These are phyloP conservation scores for Coleophoma eucalyptorum DNA, from an alignment of 2,329 filamentous ascomycete genomes.

Conservation along the genomic window DNA sequence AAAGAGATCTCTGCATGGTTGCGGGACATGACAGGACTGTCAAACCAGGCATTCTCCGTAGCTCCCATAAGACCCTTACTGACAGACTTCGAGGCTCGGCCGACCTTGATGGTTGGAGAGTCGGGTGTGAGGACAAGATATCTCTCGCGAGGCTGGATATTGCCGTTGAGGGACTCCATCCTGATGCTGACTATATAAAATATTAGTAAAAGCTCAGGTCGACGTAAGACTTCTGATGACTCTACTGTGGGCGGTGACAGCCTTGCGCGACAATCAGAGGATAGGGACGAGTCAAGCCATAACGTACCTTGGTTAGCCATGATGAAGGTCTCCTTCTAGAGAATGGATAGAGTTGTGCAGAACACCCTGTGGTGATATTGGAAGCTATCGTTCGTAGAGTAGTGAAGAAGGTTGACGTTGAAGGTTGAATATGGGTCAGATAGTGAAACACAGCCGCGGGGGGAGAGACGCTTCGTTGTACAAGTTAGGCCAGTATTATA, in stretches of 20 bases:
- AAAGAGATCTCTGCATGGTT: slow-evolving; percentile 55
- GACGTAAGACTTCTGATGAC: neutral
- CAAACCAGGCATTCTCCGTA: slow-evolving; percentile 60
- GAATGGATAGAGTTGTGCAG: too few species aligned
- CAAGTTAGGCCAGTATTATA: too few species aligned
- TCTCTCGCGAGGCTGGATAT: slow-evolving; percentile 16
- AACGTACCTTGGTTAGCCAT: slow-evolving; percentile 17
- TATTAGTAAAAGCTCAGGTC: too few species aligned
- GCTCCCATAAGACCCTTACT: slow-evolving; percentile 39
- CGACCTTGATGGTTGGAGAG: slow-evolving; percentile 25
- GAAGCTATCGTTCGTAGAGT: too few species aligned
- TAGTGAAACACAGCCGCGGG: too few species aligned
- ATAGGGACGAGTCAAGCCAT: neutral
- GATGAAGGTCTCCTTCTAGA: neutral
- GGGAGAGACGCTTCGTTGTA: too few species aligned
- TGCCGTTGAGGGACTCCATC: slow-evolving; percentile 15
- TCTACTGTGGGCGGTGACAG: slow-evolving; percentile 3
- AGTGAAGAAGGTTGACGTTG: too few species aligned
- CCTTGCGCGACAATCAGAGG: slow-evolving; percentile 1
- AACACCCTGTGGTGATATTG: too few species aligned
- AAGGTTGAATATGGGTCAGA: too few species aligned
- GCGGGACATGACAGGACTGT: slow-evolving; percentile 69
- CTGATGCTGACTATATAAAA: slow-evolving; percentile 15
- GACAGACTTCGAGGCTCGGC: slow-evolving; percentile 41
- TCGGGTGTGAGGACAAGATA: slow-evolving; percentile 16